These are phyloP conservation scores for Pseudotsuga menziesii DNA, from an alignment of 75 land plant genomes.

Conservation along the genomic window DNA sequence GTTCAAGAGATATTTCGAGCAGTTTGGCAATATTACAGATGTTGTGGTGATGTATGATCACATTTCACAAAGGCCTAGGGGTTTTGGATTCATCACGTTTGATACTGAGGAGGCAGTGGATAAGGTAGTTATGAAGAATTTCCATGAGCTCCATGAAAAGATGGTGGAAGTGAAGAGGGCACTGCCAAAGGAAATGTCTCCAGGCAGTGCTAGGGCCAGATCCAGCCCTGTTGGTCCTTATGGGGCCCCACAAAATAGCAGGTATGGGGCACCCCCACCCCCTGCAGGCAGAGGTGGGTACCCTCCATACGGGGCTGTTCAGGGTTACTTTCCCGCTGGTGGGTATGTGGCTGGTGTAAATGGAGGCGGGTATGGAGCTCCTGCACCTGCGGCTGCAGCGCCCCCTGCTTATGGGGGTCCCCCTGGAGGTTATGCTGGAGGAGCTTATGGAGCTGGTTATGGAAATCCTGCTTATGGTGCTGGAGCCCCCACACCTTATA, in stretches of 20 bases:
- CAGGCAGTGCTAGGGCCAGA: conserved; percentile 8
- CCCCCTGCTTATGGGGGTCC: conserved; percentile 8
- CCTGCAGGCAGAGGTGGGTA: conserved; percentile 32
- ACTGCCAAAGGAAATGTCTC: conserved; percentile 70
- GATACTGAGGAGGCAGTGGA: conserved; percentile 96
- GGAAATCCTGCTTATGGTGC: conserved; percentile 3
- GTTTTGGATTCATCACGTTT: conserved; percentile 74
- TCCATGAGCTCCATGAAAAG: conserved; percentile 96
- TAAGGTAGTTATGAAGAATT: conserved; percentile 67
- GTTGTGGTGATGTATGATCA: conserved; percentile 64
- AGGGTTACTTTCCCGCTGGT: conserved; percentile 7
- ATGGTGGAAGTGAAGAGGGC: conserved; percentile 98
- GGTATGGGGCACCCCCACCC: conserved; percentile 38
- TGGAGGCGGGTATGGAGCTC: background rate
- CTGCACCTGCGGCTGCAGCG: background rate
- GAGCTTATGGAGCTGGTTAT: conserved; percentile 11
- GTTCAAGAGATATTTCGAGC: conserved; percentile 53
- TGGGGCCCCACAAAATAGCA: background rate
- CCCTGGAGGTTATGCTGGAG: background rate
- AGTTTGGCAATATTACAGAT: conserved; percentile 52
- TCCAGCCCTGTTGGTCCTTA: conserved; percentile 41
- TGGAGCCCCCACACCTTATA: conserved; percentile 3
- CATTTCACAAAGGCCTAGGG: conserved; percentile 52
- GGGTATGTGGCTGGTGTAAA: background rate
- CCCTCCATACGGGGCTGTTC: conserved; percentile 39